phyloP scores from a whole-genome alignment of 306 rosid species.

The Morella rubra region DNA sequence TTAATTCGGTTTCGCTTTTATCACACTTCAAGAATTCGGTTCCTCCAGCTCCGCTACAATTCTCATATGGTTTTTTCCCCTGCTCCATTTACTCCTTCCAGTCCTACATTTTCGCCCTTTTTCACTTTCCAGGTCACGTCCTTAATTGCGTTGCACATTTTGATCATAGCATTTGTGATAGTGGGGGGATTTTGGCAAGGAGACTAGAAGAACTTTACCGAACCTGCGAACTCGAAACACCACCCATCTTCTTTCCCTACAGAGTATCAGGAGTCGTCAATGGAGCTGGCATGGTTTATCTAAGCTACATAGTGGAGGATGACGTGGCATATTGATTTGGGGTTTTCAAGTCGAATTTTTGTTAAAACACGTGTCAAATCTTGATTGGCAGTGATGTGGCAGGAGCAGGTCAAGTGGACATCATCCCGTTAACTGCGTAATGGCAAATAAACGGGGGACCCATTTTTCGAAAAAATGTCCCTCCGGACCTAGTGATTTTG shows the following conservation, averaged over 20 bases:
- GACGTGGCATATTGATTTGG: no score
- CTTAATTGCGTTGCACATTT: constrained; percentile 72
- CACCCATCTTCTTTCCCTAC: constrained; percentile 61
- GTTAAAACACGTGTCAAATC: no score
- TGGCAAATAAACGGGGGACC: no score
- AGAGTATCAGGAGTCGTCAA: constrained; percentile 70
- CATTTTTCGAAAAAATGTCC: no score
- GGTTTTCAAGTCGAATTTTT: no score
- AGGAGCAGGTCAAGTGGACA: no score
- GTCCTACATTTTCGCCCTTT: constrained; percentile 85
- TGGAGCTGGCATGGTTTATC: constrained; percentile 76
- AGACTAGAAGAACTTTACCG: constrained; percentile 64
- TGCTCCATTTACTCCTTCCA: constrained; percentile 93
- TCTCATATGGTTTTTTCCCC: constrained; percentile 92
- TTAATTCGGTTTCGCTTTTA: constrained; percentile 58
- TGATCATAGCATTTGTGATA: constrained; percentile 73
- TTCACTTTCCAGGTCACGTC: constrained; percentile 87
- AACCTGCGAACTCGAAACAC: constrained; percentile 49
- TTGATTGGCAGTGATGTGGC: no score
- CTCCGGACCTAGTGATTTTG: no score
- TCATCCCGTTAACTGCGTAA: no score
- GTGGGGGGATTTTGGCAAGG: constrained; percentile 68
- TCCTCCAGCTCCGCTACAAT: constrained; percentile 83
- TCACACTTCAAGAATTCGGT: constrained; percentile 75
- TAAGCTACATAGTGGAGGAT: constrained; percentile 60